Evolutionary conservation across 1,139 yeast species (phyloP).

Genomic region (Lodderomyces theae): DNA sequence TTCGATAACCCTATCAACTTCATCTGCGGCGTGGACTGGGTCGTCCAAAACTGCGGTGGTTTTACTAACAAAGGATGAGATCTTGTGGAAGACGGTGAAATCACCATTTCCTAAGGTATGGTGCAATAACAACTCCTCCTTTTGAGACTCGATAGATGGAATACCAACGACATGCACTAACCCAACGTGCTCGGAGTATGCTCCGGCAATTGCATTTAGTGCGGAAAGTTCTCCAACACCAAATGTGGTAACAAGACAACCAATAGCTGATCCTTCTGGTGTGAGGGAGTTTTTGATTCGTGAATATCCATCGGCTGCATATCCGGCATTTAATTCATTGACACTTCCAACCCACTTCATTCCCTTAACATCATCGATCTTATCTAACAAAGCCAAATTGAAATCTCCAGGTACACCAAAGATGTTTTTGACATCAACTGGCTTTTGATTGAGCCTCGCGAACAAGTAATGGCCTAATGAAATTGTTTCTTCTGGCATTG

Average conservation of each 20-base stretch:
- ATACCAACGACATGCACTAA: slow-evolving; percentile 42
- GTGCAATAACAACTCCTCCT: slow-evolving; percentile 49
- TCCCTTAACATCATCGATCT: slow-evolving; percentile 28
- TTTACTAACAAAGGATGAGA: slow-evolving; percentile 41
- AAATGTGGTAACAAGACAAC: slow-evolving; percentile 51
- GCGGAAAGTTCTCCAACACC: slow-evolving; percentile 60
- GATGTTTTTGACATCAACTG: slow-evolving; percentile 58
- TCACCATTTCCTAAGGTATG: slow-evolving; percentile 85
- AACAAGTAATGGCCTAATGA: slow-evolving; percentile 62
- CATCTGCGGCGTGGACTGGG: slow-evolving; percentile 28
- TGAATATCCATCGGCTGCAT: slow-evolving; percentile 71
- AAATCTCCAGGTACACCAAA: slow-evolving; percentile 83
- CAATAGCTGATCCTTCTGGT: slow-evolving; percentile 30
- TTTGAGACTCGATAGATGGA: slow-evolving; percentile 58
- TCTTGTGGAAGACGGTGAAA: slow-evolving; percentile 72
- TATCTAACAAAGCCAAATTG: slow-evolving; percentile 66
- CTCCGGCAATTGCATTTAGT: slow-evolving; percentile 42
- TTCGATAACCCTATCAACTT: slow-evolving; percentile 35
- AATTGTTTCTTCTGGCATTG: slow-evolving; percentile 21
- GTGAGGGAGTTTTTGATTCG: slow-evolving; percentile 44
- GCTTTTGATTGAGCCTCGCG: slow-evolving; percentile 54
- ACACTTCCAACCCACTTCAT: slow-evolving; percentile 70
- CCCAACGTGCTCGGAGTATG: slow-evolving; percentile 45
- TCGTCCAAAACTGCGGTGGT: slow-evolving; percentile 33
- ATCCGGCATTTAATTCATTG: slow-evolving; percentile 70